Percentiles rank a stretch among this genome's conserved stretches.
Conservation (phyloP, 352 stramenopile genomes). For the Pythium periplocum region DNA sequence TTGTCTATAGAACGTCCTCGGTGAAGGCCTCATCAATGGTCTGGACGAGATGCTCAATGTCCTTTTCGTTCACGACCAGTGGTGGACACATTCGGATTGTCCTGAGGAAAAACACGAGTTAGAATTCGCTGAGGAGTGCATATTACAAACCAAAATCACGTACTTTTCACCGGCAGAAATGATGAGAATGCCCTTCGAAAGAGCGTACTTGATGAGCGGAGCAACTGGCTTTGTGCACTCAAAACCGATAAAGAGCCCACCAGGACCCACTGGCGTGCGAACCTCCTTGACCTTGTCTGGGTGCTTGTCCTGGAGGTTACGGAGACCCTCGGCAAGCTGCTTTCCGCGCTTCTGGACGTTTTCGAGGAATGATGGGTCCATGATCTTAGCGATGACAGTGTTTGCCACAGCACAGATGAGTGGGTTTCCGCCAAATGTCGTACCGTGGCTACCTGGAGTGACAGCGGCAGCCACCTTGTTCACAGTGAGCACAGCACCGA, state of each 20-base stretch:
- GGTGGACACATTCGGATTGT: conserved; percentile 80
- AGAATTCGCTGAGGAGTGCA: not conserved
- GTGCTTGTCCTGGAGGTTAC: conserved; percentile 66
- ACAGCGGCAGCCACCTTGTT: conserved; percentile 90
- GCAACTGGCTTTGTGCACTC: conserved; percentile 62
- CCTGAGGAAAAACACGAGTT: conserved; percentile 13
- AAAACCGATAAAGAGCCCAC: conserved; percentile 79
- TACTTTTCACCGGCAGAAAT: conserved; percentile 84
- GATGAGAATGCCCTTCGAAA: conserved; percentile 73
- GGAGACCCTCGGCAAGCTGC: conserved; percentile 46
- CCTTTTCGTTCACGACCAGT: conserved; percentile 74
- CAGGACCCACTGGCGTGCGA: conserved; percentile 52
- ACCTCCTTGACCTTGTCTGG: conserved; percentile 68
- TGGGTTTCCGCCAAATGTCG: conserved; percentile 96
- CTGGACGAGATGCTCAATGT: conserved; percentile 67
- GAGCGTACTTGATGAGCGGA: conserved; percentile 59
- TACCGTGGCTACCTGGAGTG: conserved; percentile 91
- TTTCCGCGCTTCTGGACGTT: conserved; percentile 71
- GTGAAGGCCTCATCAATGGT: conserved; percentile 62
- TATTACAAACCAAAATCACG: conserved; percentile 1
- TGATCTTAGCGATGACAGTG: conserved; percentile 76
- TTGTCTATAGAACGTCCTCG: conserved; percentile 42
- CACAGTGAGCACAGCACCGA: conserved; percentile 93
- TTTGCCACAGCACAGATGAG: conserved; percentile 91
- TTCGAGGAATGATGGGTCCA: conserved; percentile 52